phyloP scores from a whole-genome alignment of 2,329 filamentous ascomycete species.

The Tolypocladium endophyticum region DNA sequence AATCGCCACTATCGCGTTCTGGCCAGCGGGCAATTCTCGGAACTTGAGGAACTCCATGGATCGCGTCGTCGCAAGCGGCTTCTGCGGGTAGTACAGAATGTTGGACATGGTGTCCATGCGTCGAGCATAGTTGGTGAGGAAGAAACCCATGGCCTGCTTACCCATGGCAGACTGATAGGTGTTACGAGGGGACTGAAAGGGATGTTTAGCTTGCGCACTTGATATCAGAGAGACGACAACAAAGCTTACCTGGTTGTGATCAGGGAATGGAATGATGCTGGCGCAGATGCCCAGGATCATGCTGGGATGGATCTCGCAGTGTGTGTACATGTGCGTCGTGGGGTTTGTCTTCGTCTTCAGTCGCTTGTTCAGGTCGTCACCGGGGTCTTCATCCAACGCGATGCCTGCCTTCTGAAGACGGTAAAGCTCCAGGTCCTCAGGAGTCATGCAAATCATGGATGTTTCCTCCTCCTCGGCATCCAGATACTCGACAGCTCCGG shows the following conservation, averaged over 20 bases:
- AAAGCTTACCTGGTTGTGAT: constrained; percentile 74
- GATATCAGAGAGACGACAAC: background rate
- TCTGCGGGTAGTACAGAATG: constrained; percentile 97
- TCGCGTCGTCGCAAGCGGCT: constrained; percentile 87
- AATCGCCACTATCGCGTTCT: constrained; percentile 98
- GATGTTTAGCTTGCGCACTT: background rate
- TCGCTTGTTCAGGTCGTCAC: constrained; percentile 66
- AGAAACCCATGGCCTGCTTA: constrained; percentile 99
- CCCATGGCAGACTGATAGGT: constrained; percentile 99
- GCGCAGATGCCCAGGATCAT: constrained; percentile 99
- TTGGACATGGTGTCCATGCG: constrained; percentile 99
- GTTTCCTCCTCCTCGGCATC: constrained; percentile 98
- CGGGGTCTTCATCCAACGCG: constrained; percentile 48
- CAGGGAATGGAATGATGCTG: constrained; percentile 98
- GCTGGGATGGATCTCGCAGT: constrained; percentile 97
- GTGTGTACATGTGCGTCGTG: constrained; percentile 85
- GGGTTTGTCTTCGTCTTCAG: constrained; percentile 83
- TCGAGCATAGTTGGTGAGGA: constrained; percentile 90
- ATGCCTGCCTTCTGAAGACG: constrained; percentile 59
- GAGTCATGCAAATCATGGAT: constrained; percentile 98
- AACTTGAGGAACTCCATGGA: constrained; percentile 99
- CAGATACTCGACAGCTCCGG: constrained; percentile 87
- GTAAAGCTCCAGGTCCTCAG: constrained; percentile 80
- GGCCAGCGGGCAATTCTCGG: constrained; percentile 89
- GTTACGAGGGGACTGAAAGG: constrained; percentile 76